These are phyloP conservation scores for Trichoderma sp. DNA, from an alignment of 2,329 filamentous ascomycete species.

Conservation along the genomic window DNA sequence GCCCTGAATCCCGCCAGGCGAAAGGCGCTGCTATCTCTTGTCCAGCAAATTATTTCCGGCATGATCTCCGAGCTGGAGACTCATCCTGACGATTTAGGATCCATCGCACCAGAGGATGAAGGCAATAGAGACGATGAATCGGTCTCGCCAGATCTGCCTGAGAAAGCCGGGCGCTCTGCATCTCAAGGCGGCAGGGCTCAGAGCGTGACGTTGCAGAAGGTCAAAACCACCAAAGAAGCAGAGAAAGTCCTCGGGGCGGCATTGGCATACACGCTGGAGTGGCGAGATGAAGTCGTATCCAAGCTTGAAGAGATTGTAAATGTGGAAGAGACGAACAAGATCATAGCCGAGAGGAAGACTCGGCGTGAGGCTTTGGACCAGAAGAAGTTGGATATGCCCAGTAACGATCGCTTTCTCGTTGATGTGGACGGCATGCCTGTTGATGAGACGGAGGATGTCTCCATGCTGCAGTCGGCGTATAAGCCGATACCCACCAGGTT, in stretches of 20 bases:
- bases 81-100: conserved; percentile 36
- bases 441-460: conserved; percentile 43
- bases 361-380: conserved; percentile 47
- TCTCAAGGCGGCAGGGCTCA: background rate
- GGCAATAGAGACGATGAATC: conserved; percentile 21
- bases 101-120: conserved; percentile 33
- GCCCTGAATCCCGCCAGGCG: conserved; percentile 55
- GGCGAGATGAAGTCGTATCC: conserved; percentile 70
- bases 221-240: conserved; percentile 33
- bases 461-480: conserved; percentile 54
- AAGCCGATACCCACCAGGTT: conserved; percentile 56
- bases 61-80: conserved; percentile 56
- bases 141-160: background rate
- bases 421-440: conserved; percentile 42
- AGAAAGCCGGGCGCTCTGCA: background rate
- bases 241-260: conserved; percentile 52
- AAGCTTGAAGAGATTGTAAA: conserved; percentile 69
- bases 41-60: conserved; percentile 53
- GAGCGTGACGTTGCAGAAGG: background rate
- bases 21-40: conserved; percentile 52
- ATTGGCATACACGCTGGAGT: conserved; percentile 72
- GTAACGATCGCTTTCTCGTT: conserved; percentile 44
- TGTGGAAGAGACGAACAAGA: conserved; percentile 50
- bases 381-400: conserved; percentile 38
- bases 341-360: conserved; percentile 49